Base-by-base conservation (phyloP, 2,329 filamentous ascomycete genomes). In the Juglanconis juglandina region DNA sequence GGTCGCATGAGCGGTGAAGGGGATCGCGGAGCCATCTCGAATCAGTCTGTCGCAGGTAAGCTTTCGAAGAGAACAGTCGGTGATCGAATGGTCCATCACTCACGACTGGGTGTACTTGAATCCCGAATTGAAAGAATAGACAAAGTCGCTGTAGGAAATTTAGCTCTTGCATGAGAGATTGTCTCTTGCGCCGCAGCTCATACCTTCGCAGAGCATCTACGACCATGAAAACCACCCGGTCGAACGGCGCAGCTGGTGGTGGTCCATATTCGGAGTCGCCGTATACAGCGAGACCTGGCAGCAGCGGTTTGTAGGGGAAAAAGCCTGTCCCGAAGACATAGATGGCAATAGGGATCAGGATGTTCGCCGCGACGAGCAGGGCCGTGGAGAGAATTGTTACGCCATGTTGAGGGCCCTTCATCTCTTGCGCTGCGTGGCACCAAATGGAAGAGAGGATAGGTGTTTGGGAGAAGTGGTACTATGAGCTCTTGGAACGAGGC, bases 221-320 rank as follows among this genome's bases (percentile, higher is more conserved):
- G 6, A 99, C 92, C 94, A 99, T 98, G 73, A 99, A 97, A 57
- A 99, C 81, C 56, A 98, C 80, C 69, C 89, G 92, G 74, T 98
- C 87, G 73, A 99, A 99, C 0, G 89, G 87, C 39, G 90, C 83
- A 53, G 80, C 75, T 3, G 89, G 87, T 6, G 81, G 81, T 51
- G 75, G 69, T 24, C 79, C 86, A 76, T 83, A 80, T 51, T 79
- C 76, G 34, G 83, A 71, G 53, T 81, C 69, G 64, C 85, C 82
- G 73, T 87, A 90, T 64, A 83, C 78, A 9, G 95, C 93, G 51
- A 96, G 78, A 4, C 95, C 95, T 10, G 93, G 87, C 52, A 99
- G 81, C 66, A 96, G 89, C 3, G 95, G 92, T 71, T 99, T 99
- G 76, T 98, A 97, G 7, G 95, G 95, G 71, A 99, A 99, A 81